These are phyloP conservation scores for Geotrichum carabidarum DNA, from an alignment of 1,139 yeast genomes.

Conservation along the genomic window DNA sequence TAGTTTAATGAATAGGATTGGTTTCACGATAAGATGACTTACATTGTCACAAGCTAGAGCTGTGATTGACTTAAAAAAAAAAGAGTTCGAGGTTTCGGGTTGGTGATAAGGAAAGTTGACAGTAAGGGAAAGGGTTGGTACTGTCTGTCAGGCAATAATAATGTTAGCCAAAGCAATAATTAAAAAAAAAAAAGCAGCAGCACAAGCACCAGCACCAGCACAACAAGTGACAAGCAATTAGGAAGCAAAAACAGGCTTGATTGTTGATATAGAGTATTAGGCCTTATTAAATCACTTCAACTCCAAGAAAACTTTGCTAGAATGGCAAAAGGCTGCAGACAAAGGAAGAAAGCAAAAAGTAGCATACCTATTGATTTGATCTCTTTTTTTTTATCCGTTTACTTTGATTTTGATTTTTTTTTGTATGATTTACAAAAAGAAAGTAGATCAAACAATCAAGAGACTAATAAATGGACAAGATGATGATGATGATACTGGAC, in stretches of 20 bases:
- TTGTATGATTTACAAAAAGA: too few species aligned
- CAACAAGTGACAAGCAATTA: neutral
- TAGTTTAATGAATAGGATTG: neutral
- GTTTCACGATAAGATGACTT: slow-evolving; percentile 3
- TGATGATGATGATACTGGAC: too few species aligned
- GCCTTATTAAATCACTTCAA: too few species aligned
- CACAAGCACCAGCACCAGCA: too few species aligned
- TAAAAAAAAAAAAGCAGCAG: neutral
- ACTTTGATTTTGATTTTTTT: too few species aligned
- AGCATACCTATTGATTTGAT: neutral
- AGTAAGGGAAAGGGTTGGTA: neutral
- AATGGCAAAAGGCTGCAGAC: neutral
- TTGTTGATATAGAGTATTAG: neutral
- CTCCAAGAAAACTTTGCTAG: too few species aligned
- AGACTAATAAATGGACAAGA: too few species aligned
- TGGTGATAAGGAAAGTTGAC: neutral
- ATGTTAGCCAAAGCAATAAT: neutral
- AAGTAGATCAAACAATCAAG: too few species aligned
- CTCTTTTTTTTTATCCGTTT: too few species aligned
- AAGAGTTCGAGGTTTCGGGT: neutral
- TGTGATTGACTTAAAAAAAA: neutral
- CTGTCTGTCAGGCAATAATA: neutral
- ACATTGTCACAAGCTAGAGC: slow-evolving; percentile 6
- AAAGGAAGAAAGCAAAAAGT: neutral
- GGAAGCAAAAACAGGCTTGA: neutral